Evolutionary conservation across 192 early-diverging fungal species (phyloP).

Genomic region (Coemansia sp.): DNA sequence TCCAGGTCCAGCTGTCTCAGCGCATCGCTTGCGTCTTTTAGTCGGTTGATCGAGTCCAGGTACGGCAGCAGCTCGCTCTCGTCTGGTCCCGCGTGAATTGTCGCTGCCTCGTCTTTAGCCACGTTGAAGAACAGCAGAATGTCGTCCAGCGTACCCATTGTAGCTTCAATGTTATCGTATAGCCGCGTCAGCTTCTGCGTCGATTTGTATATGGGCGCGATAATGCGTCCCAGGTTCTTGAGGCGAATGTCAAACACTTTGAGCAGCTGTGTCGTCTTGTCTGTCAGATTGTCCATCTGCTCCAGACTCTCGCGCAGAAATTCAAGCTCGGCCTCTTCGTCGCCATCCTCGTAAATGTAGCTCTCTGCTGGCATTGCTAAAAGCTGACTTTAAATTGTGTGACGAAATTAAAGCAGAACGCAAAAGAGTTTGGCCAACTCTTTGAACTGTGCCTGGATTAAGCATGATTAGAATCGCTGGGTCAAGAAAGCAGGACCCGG

Average conservation of each 20-base stretch:
- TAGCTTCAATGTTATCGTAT: constrained; percentile 46
- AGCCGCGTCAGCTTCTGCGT: constrained; percentile 52
- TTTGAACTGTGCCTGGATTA: neutral
- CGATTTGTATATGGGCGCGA: constrained; percentile 55
- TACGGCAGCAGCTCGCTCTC: constrained; percentile 56
- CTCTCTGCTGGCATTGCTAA: constrained; percentile 29
- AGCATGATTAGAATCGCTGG: neutral
- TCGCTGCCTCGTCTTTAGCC: constrained; percentile 48
- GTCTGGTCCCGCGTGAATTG: constrained; percentile 49
- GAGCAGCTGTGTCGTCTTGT: constrained; percentile 51
- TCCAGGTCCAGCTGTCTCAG: constrained; percentile 48
- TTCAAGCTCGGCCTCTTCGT: constrained; percentile 54
- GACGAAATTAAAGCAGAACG: neutral
- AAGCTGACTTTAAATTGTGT: no score
- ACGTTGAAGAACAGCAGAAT: constrained; percentile 55
- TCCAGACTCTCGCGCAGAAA: constrained; percentile 56
- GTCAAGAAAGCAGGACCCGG: neutral
- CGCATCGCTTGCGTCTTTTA: constrained; percentile 53
- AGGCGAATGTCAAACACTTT: constrained; percentile 55
- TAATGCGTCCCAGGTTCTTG: constrained; percentile 48
- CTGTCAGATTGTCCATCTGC: constrained; percentile 56
- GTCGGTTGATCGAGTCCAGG: constrained; percentile 54
- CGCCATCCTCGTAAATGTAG: constrained; percentile 47
- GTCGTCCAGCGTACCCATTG: constrained; percentile 51
- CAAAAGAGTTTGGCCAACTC: neutral